Evolutionary conservation across 805 yeast genomes (phyloP).

Genomic region (Candida sakaeoensis): DNA sequence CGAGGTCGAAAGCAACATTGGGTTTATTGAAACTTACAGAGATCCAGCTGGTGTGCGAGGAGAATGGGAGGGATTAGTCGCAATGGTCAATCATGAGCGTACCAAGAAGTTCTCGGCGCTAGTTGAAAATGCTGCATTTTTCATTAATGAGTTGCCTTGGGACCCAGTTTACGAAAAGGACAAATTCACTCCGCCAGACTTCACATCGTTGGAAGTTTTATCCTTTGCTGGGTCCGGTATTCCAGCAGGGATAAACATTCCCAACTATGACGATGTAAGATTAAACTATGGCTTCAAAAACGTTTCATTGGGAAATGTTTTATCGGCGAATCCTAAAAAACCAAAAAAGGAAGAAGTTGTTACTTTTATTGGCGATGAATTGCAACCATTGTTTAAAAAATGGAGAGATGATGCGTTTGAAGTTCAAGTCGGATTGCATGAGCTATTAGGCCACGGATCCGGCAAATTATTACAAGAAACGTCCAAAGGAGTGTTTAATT

Average conservation of each 20-base stretch:
- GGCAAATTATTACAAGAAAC: slow-evolving; percentile 68
- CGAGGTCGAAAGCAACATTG: slow-evolving; percentile 66
- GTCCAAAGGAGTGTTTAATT: slow-evolving; percentile 64
- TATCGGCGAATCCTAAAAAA: slow-evolving; percentile 62
- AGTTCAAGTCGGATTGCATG: slow-evolving; percentile 92
- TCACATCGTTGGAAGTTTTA: slow-evolving; percentile 83
- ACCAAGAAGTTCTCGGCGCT: slow-evolving; percentile 73
- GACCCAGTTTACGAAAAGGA: slow-evolving; percentile 71
- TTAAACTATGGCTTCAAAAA: slow-evolving; percentile 82
- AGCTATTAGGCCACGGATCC: slow-evolving; percentile 85
- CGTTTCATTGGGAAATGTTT: slow-evolving; percentile 82
- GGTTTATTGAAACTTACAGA: slow-evolving; percentile 89
- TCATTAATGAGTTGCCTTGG: slow-evolving; percentile 77
- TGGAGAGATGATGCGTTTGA: slow-evolving; percentile 82
- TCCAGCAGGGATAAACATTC: slow-evolving; percentile 92
- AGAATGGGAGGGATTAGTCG: slow-evolving; percentile 90
- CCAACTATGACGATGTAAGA: slow-evolving; percentile 88
- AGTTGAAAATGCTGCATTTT: slow-evolving; percentile 63
- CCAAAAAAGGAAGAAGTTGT: slow-evolving; percentile 65
- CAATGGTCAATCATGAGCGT: slow-evolving; percentile 84
- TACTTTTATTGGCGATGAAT: slow-evolving; percentile 56
- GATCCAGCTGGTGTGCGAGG: slow-evolving; percentile 91
- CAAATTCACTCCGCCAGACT: slow-evolving; percentile 86
- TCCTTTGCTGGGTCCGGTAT: slow-evolving; percentile 88
- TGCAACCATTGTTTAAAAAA: slow-evolving; percentile 58